These are phyloP conservation scores for Magnaporthiopsis poae DNA, from an alignment of 2,329 filamentous ascomycete genomes.

Conservation along the genomic window DNA sequence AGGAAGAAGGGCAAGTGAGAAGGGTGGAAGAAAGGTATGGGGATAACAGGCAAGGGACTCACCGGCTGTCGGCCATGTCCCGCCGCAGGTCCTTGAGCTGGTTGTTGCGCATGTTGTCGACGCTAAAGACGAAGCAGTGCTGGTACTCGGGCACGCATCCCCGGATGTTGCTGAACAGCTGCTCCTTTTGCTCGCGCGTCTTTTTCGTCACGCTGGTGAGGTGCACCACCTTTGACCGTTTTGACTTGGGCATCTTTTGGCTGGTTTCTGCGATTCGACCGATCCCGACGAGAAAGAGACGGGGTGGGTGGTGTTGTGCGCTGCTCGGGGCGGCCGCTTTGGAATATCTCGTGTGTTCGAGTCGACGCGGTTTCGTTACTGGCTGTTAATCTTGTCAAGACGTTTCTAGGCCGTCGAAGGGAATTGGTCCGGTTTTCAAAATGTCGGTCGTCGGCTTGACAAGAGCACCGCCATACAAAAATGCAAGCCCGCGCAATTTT, in stretches of 20 bases:
- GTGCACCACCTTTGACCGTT: conserved; percentile 80
- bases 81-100: conserved; percentile 84
- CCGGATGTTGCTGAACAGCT: conserved; percentile 80
- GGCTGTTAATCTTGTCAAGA: no score
- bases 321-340: no score
- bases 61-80: conserved; percentile 78
- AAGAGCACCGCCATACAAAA: conserved; percentile 3
- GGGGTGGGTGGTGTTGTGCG: neutral
- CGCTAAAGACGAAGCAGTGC: conserved; percentile 83
- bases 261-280: conserved; percentile 5
- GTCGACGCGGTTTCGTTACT: neutral
- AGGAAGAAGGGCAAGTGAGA: neutral
- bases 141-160: conserved; percentile 76
- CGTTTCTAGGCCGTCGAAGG: no score
- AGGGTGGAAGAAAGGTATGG: no score
- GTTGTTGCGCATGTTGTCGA: conserved; percentile 97
- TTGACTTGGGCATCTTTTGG: conserved; percentile 88
- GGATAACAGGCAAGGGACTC: no score
- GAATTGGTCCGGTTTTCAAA: neutral
- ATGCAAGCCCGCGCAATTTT: neutral
- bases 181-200: conserved; percentile 79
- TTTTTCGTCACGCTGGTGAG: conserved; percentile 89
- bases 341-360: no score
- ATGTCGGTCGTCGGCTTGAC: neutral
- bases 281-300: no score